Evolutionary conservation across 2,329 filamentous ascomycete genomes (phyloP).

Genomic region (Parasarocladium wereldwijsianum): DNA sequence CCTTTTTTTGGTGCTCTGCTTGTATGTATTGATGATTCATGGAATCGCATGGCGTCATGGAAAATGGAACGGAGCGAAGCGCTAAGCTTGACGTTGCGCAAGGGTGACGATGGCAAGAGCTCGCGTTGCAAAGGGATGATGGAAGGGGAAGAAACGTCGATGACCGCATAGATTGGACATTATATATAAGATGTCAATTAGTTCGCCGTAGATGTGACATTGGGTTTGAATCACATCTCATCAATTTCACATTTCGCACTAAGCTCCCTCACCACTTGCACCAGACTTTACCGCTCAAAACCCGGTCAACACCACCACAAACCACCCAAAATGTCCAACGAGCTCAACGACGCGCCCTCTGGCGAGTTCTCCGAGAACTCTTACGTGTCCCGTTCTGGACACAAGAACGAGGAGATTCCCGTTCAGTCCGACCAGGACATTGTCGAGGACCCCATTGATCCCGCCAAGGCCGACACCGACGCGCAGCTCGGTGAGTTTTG

Average conservation of each 20-base stretch:
- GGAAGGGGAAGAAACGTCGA: neutral
- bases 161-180: neutral
- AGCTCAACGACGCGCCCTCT: conserved; percentile 5
- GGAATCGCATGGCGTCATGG: conserved; percentile 5
- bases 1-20: too few relatives aligned
- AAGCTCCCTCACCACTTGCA: too few relatives aligned
- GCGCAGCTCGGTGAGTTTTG: conserved; percentile 17
- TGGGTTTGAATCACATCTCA: too few relatives aligned
- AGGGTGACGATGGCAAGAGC: neutral
- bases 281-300: neutral
- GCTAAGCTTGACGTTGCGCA: neutral
- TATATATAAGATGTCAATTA: neutral
- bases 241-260: too few relatives aligned
- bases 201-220: too few relatives aligned
- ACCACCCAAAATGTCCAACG: conserved; percentile 4
- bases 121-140: neutral
- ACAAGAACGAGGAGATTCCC: conserved; percentile 13
- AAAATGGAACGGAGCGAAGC: conserved; percentile 1
- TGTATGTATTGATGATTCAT: conserved; percentile 5
- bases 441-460: conserved; percentile 19
- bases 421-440: conserved; percentile 17
- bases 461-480: conserved; percentile 16
- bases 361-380: conserved; percentile 6
- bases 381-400: conserved; percentile 19
- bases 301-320: neutral